Evolutionary conservation across 768 basidiomycete genomes (phyloP), one percentile per base, ranked within the genome.

Genomic region (Sarcodon sp.): DNA sequence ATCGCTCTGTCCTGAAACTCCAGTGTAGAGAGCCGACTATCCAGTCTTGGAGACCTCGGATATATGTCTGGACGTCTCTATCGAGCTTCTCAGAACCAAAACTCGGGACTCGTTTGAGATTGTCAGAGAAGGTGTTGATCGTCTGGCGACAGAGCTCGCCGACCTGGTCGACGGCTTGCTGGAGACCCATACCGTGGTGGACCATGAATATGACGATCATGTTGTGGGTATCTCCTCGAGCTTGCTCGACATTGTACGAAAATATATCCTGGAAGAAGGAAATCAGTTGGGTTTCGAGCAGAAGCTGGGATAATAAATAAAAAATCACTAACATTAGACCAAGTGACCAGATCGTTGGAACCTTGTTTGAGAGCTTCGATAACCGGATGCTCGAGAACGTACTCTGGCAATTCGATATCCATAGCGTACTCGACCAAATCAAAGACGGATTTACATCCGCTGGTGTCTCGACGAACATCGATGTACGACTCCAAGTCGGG

Each of bases 401-500:
- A 77, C 55, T 86, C 83, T 1, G 86, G 86, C 45, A 88, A 76
- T 57, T 82, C 70, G 45, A 87, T 72, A 57, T 83, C 77, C 56
- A 79, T 72, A 15, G 83, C 80, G 53, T 82, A 87, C 69, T 87
- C 83, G 57, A 87, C 82, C 50, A 87, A 69, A 31, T 74, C 84
- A 72, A 81, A 87, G 58, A 76, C 78, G 6, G 83, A 75, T 63
- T 83, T 85, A 63, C 83, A 86, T 8, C 80, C 87, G 46, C 81
- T 83, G 4, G 85, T 87, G 54, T 87, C 83, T 41, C 86, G 75
- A 39, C 86, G 77, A 11, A 82, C 72, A 39, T 74, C 67, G 54
- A 88, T 82, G 60, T 86, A 88, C 4, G 81, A 79, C 51, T 87
- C 81, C 34, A 88, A 72, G 64, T 83, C 81, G 45, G 83, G 84